Percentiles rank a stretch among this genome's conserved stretches.
These are phyloP conservation scores for Pichia sp. DNA, from an alignment of 1,139 yeast species.

Conservation along the genomic window DNA sequence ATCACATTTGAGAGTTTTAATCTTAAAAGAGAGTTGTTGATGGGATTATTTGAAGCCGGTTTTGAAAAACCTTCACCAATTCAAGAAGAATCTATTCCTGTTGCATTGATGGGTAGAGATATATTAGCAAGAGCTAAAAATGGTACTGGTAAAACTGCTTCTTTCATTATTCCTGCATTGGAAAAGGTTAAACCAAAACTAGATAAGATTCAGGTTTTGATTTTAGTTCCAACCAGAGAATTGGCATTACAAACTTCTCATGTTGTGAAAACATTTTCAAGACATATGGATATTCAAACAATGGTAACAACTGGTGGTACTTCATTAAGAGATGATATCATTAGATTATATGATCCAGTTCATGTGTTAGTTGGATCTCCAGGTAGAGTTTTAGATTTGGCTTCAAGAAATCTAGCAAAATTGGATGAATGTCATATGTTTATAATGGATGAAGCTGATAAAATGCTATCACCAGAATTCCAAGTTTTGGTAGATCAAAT, in stretches of 20 bases:
- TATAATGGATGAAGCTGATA: slow-evolving; percentile 99
- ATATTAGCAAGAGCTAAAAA: slow-evolving; percentile 96
- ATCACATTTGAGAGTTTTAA: slow-evolving; percentile 87
- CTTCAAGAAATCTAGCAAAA: slow-evolving; percentile 81
- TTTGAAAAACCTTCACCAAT: slow-evolving; percentile 98
- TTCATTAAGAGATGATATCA: slow-evolving; percentile 83
- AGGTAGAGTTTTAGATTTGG: slow-evolving; percentile 93
- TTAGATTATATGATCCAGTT: slow-evolving; percentile 88
- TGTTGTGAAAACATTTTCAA: slow-evolving; percentile 94
- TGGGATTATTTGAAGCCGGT: slow-evolving; percentile 99
- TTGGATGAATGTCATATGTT: slow-evolving; percentile 81
- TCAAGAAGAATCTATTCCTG: slow-evolving; percentile 96
- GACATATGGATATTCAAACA: slow-evolving; percentile 84
- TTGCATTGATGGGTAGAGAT: slow-evolving; percentile 93
- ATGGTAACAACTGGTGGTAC: slow-evolving; percentile 99
- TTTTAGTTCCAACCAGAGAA: slow-evolving; percentile 88
- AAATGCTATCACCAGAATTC: slow-evolving; percentile 88
- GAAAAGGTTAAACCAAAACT: slow-evolving; percentile 76
- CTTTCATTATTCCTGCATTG: slow-evolving; percentile 78
- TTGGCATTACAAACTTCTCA: slow-evolving; percentile 74
- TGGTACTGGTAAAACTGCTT: slow-evolving; percentile 98
- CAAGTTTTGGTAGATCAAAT: slow-evolving; percentile 84
- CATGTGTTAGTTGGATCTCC: slow-evolving; percentile 89
- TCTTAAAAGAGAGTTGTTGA: slow-evolving; percentile 83
- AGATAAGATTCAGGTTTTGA: slow-evolving; percentile 73